Conservation (phyloP, 1,139 yeast species). For the Blastobotrys serpentis region DNA sequence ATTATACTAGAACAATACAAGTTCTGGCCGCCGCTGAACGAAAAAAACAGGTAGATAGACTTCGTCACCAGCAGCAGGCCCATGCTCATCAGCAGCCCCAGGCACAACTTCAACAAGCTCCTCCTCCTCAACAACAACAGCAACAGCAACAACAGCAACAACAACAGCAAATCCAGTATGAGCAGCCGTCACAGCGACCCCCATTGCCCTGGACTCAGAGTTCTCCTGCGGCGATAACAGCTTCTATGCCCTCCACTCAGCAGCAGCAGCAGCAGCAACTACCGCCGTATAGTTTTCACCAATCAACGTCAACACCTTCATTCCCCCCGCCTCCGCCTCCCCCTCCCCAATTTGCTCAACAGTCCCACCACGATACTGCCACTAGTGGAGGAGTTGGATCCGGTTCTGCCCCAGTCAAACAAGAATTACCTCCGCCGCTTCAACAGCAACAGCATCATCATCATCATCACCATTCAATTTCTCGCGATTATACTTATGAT, state of each 20-base stretch:
- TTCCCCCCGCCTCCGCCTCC: not conserved
- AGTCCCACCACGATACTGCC: not conserved
- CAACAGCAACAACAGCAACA: slow-evolving; percentile 18
- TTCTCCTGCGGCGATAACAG: not conserved
- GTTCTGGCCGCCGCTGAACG: slow-evolving; percentile 40
- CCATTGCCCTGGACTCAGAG: slow-evolving; percentile 11
- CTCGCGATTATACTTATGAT: slow-evolving; percentile 9
- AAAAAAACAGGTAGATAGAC: slow-evolving; percentile 31
- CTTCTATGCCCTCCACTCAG: not conserved
- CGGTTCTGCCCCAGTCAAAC: not conserved
- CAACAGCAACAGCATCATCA: slow-evolving; percentile 16
- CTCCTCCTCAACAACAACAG: slow-evolving; percentile 16
- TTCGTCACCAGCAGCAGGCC: slow-evolving; percentile 24
- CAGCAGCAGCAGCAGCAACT: not conserved
- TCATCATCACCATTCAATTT: slow-evolving; percentile 12
- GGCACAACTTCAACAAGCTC: slow-evolving; percentile 20
- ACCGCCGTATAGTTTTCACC: slow-evolving; percentile 5
- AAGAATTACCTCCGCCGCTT: slow-evolving; percentile 12
- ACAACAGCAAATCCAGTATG: too few relatives aligned
- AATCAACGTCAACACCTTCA: not conserved
- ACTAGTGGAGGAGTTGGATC: too few relatives aligned
- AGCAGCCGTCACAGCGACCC: too few relatives aligned
- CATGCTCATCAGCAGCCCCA: slow-evolving; percentile 20
- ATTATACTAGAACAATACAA: slow-evolving; percentile 39
- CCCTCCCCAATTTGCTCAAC: not conserved